Percentiles rank a stretch among this genome's conserved stretches.
Conservation (phyloP, 1,139 yeast species). For the Kodamaea plutei region DNA sequence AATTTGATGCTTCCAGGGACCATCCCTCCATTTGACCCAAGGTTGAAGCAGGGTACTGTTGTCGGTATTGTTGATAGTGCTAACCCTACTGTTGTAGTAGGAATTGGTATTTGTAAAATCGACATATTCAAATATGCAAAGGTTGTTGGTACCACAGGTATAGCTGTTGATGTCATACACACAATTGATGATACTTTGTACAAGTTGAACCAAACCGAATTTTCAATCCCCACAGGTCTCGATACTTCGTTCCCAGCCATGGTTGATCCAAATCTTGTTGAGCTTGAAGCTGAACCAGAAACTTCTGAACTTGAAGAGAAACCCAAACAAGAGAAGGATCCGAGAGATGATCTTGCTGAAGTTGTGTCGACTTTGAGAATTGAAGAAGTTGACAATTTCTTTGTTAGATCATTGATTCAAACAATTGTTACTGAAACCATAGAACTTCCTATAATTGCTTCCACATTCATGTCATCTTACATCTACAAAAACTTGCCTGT, state of each 20-base stretch:
- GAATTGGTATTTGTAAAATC: constrained; percentile 65
- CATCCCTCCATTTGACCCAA: constrained; percentile 64
- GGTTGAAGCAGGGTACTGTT: constrained; percentile 45
- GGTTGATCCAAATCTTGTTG: constrained; percentile 21
- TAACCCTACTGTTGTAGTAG: constrained; percentile 64
- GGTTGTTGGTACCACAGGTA: constrained; percentile 56
- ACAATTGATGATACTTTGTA: constrained; percentile 51
- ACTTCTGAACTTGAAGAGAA: neutral
- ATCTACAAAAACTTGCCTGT: constrained; percentile 69
- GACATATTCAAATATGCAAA: constrained; percentile 43
- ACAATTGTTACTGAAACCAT: constrained; percentile 58
- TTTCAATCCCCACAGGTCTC: constrained; percentile 15
- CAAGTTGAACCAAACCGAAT: constrained; percentile 33
- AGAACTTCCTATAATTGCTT: constrained; percentile 60
- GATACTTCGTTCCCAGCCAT: constrained; percentile 40
- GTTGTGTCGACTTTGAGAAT: constrained; percentile 39
- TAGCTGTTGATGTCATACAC: constrained; percentile 64
- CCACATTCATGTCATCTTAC: constrained; percentile 69
- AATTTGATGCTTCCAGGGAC: constrained; percentile 91
- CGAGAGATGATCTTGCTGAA: constrained; percentile 20
- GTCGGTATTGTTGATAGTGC: constrained; percentile 68
- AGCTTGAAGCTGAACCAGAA: constrained; percentile 1
- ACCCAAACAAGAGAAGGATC: constrained; percentile 10
- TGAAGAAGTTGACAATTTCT: constrained; percentile 77
- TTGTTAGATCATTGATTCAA: constrained; percentile 64